phyloP scores from a whole-genome alignment of 768 basidiomycete species.

The Agaricus blazei region DNA sequence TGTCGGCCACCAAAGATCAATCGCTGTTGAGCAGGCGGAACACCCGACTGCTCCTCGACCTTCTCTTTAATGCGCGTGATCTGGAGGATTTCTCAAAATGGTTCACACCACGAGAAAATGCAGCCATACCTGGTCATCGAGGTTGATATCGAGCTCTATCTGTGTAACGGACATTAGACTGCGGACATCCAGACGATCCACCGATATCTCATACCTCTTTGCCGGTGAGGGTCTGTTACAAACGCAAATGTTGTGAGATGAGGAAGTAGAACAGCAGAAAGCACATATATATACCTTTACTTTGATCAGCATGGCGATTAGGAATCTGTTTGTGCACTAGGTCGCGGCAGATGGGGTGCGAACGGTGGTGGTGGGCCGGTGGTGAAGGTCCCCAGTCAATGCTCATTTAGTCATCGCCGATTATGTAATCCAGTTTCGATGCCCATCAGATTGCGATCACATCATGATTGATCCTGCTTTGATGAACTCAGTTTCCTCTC shows the following conservation, averaged over 20 bases:
- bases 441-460: background rate
- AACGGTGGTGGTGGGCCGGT: background rate
- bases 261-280: background rate
- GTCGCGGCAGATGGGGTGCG: background rate
- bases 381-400: background rate
- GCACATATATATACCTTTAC: slow-evolving; percentile 58
- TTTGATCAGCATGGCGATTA: slow-evolving; percentile 71
- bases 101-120: background rate
- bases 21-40: slow-evolving; percentile 93
- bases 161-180: slow-evolving; percentile 17
- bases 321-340: too few species aligned
- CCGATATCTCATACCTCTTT: slow-evolving; percentile 69
- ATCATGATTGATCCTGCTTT: too few species aligned
- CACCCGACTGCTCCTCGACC: slow-evolving; percentile 97
- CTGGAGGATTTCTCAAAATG: slow-evolving; percentile 33
- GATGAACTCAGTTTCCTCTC: too few species aligned
- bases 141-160: slow-evolving; percentile 96
- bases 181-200: slow-evolving; percentile 3
- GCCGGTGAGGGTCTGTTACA: slow-evolving; percentile 81
- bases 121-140: slow-evolving; percentile 69
- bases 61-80: slow-evolving; percentile 94
- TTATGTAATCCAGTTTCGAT: too few species aligned
- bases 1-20: slow-evolving; percentile 91
- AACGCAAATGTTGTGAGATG: slow-evolving; percentile 1
- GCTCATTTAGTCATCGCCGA: background rate